Conservation (phyloP, 805 yeast species). For the Teunomyces pallodes region DNA sequence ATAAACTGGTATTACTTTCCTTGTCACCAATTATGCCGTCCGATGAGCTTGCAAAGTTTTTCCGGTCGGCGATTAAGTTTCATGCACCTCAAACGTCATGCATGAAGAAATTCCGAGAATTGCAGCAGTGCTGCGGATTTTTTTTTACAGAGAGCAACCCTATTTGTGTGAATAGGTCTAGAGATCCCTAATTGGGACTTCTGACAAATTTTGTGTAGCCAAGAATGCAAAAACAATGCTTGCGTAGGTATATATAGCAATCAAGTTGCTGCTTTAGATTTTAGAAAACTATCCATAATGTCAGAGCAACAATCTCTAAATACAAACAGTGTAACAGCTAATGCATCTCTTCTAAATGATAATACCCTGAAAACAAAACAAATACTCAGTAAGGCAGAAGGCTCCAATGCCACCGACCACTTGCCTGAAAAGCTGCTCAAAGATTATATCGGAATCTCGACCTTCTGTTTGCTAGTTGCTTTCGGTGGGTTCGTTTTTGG, state of each 20-base stretch:
- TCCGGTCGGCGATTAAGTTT: not conserved
- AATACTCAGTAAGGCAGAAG: not conserved
- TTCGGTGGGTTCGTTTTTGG: constrained; percentile 79
- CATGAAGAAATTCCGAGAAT: not conserved
- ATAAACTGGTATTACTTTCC: too few relatives aligned
- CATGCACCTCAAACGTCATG: not conserved
- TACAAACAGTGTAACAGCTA: not conserved
- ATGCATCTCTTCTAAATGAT: not conserved
- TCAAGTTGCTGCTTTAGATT: too few relatives aligned
- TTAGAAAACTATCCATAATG: not conserved
- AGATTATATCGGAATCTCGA: constrained; percentile 33
- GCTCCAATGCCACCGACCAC: constrained; percentile 1
- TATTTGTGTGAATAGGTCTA: not conserved
- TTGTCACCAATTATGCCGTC: not conserved
- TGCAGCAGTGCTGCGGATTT: not conserved
- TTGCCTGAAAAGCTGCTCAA: constrained; percentile 32
- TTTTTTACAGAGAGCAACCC: not conserved
- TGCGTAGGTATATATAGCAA: too few relatives aligned
- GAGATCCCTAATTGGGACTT: too few relatives aligned
- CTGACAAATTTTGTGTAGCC: too few relatives aligned
- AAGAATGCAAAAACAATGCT: too few relatives aligned
- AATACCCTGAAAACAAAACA: not conserved
- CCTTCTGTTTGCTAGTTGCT: constrained; percentile 56
- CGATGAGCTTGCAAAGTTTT: not conserved
- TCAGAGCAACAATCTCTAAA: not conserved